Evolutionary conservation across 2,329 filamentous ascomycete genomes (phyloP).

Genomic region (Sporothrix globosa): DNA sequence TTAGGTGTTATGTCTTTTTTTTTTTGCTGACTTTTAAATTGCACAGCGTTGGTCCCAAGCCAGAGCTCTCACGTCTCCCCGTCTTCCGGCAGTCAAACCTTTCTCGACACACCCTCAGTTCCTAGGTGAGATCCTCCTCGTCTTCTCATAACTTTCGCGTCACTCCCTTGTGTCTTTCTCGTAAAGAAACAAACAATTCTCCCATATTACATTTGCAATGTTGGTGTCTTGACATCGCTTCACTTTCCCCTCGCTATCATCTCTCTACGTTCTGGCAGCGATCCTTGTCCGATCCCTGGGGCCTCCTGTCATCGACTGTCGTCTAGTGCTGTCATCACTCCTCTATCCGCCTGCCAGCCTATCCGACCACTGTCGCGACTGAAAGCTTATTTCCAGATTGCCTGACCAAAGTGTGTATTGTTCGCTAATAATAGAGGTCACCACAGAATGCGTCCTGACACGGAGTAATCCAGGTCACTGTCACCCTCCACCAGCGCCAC

Average conservation of each 20-base stretch:
- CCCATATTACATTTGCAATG: not conserved
- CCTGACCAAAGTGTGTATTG: too few species aligned
- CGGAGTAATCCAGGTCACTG: slow-evolving; percentile 21
- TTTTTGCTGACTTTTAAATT: not conserved
- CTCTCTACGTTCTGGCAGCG: not conserved
- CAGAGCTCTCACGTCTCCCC: not conserved
- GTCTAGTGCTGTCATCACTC: not conserved
- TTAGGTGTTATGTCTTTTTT: too few species aligned
- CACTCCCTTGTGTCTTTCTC: slow-evolving; percentile 9
- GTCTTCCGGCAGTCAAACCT: not conserved
- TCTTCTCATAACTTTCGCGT: not conserved
- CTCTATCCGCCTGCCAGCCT: not conserved
- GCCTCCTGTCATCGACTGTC: slow-evolving; percentile 8
- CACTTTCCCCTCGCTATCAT: not conserved
- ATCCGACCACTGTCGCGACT: not conserved
- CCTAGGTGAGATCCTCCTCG: not conserved
- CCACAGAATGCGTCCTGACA: slow-evolving; percentile 8
- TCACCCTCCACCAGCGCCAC: slow-evolving; percentile 12
- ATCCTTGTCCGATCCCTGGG: slow-evolving; percentile 5
- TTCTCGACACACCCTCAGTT: not conserved
- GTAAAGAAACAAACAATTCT: not conserved
- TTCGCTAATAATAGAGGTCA: slow-evolving; percentile 24
- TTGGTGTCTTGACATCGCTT: not conserved
- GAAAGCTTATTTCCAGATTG: slow-evolving; percentile 24
- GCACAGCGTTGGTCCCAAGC: not conserved